phyloP scores from a whole-genome alignment of 2,329 filamentous ascomycete genomes.

The Claviceps sp. region DNA sequence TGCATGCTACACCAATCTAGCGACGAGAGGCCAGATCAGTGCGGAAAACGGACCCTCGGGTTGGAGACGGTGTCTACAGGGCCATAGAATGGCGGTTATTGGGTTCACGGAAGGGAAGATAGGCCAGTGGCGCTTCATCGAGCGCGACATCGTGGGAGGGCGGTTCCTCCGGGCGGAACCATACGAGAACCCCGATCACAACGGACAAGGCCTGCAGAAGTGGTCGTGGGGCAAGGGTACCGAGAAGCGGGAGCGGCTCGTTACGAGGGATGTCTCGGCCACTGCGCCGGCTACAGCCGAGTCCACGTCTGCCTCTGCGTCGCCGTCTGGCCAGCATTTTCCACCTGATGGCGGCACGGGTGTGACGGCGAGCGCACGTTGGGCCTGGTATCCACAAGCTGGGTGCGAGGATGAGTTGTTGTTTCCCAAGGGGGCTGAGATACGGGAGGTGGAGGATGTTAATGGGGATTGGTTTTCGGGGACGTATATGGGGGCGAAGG shows the following conservation, averaged over 20 bases:
- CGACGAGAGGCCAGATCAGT: conserved; percentile 50
- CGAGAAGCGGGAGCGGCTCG: conserved; percentile 30
- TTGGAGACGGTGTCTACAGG: conserved; percentile 69
- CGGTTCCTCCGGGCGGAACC: conserved; percentile 50
- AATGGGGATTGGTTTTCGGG: conserved; percentile 89
- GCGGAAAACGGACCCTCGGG: conserved; percentile 64
- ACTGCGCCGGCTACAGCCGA: conserved; percentile 23
- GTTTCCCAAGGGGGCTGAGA: conserved; percentile 73
- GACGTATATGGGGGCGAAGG: conserved; percentile 66
- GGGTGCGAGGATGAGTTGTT: conserved; percentile 59
- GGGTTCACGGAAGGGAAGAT: conserved; percentile 57
- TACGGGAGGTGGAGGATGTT: conserved; percentile 71
- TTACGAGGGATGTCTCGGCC: conserved; percentile 36
- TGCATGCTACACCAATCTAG: conserved; percentile 59
- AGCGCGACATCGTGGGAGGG: conserved; percentile 67
- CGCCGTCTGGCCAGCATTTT: conserved; percentile 27
- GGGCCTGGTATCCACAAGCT: conserved; percentile 63
- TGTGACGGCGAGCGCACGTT: conserved; percentile 48
- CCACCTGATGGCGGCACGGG: conserved; percentile 68
- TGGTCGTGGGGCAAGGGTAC: conserved; percentile 38
- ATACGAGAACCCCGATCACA: conserved; percentile 22
- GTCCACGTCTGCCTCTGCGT: conserved; percentile 5
- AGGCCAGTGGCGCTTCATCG: conserved; percentile 53
- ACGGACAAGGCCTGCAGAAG: conserved; percentile 25
- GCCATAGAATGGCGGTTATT: conserved; percentile 74